These are phyloP conservation scores for Zygnema circumcarinatum DNA, from an alignment of 139 green algal species.

Conservation along the genomic window DNA sequence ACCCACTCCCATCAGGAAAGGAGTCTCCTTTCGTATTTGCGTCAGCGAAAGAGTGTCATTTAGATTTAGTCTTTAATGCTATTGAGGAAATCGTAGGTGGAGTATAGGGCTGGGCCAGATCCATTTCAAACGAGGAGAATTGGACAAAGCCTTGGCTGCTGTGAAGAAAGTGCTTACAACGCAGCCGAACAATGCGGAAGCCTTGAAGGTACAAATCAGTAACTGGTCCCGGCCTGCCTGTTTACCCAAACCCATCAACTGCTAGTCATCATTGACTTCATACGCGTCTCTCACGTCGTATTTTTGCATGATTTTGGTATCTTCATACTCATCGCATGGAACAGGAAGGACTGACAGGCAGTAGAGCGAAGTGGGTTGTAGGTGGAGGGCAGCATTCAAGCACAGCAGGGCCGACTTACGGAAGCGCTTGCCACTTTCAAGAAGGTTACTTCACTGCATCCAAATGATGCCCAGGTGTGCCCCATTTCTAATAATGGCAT, in stretches of 20 bases:
- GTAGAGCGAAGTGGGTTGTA: background rate
- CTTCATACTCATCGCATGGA: background rate
- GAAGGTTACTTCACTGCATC: constrained; percentile 60
- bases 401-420: constrained; percentile 23
- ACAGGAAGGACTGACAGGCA: background rate
- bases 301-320: too few relatives aligned
- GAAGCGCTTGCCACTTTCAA: constrained; percentile 66
- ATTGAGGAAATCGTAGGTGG: background rate
- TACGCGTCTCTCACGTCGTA: background rate
- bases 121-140: constrained; percentile 5
- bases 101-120: constrained; percentile 15
- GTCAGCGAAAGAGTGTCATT: too few relatives aligned
- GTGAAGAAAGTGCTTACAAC: background rate
- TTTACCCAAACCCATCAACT: constrained; percentile 10
- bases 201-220: constrained; percentile 7
- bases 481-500: background rate
- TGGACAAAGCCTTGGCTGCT: background rate
- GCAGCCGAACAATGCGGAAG: background rate
- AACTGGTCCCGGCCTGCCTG: constrained; percentile 16
- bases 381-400: constrained; percentile 40
- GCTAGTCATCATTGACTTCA: too few relatives aligned
- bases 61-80: too few relatives aligned
- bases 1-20: too few relatives aligned
- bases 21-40: too few relatives aligned
- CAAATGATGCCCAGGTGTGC: constrained; percentile 56